A percentile compares a stretch with the other conserved stretches of the same genome.
phyloP scores from a whole-genome alignment of 768 basidiomycete species.

The Kondoa subrosea region DNA sequence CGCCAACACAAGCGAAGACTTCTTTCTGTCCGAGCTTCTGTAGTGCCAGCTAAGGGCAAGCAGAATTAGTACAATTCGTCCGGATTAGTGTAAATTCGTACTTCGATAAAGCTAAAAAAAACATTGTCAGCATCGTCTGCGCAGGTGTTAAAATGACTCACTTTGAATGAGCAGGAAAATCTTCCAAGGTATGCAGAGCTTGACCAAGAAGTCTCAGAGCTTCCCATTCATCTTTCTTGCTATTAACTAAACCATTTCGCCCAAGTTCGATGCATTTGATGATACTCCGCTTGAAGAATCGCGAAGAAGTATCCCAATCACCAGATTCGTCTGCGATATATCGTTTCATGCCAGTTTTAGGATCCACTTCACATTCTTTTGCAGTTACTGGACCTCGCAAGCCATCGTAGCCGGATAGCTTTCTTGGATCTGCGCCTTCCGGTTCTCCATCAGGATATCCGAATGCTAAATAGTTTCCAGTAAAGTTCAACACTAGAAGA shows the following conservation, averaged over 20 bases:
- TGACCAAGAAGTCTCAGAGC: conserved; percentile 57
- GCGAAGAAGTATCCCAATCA: conserved; percentile 75
- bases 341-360: conserved; percentile 72
- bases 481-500: too few relatives aligned
- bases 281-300: conserved; percentile 55
- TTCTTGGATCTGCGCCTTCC: background rate
- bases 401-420: background rate
- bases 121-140: background rate
- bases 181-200: conserved; percentile 13
- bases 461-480: too few relatives aligned
- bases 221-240: conserved; percentile 39
- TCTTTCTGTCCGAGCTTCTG: background rate
- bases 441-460: background rate
- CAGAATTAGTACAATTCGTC: background rate
- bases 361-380: conserved; percentile 41
- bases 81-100: background rate
- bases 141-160: background rate
- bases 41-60: background rate
- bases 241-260: conserved; percentile 38
- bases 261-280: conserved; percentile 64
- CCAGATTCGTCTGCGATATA: conserved; percentile 60
- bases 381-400: background rate
- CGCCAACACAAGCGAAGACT: conserved; percentile 1
- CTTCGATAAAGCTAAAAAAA: background rate
- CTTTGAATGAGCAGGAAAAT: conserved; percentile 3